phyloP scores from a whole-genome alignment of 2,329 filamentous ascomycete species.

The Pyricularia pennisetigena region DNA sequence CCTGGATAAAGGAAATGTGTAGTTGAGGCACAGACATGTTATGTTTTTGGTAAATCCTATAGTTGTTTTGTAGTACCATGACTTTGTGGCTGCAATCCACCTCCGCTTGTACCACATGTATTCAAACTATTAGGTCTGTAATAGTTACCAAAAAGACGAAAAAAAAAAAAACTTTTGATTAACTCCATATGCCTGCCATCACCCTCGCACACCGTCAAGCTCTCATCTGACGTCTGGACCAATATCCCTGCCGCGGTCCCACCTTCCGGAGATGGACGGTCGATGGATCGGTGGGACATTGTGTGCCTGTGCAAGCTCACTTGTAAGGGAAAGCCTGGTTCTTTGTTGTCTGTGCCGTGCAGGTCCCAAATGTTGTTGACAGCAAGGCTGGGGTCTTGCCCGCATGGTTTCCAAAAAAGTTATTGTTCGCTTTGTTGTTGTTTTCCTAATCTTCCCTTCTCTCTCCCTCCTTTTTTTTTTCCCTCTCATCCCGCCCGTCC shows the following conservation, averaged over 20 bases:
- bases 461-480: not conserved
- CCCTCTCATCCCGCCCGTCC: slow-evolving; percentile 3
- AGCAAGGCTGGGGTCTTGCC: not conserved
- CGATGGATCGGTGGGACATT: slow-evolving; percentile 6
- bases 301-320: not conserved
- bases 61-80: not conserved
- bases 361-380: not conserved
- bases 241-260: not conserved
- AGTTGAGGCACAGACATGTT: not conserved
- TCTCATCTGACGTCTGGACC: not conserved
- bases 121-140: not conserved
- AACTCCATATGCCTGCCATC: not conserved
- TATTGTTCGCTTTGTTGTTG: slow-evolving; percentile 2
- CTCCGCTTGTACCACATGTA: not conserved
- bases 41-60: not conserved
- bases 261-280: not conserved
- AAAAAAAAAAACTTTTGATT: not conserved
- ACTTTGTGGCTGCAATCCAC: not conserved
- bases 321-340: not conserved
- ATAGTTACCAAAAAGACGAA: not conserved
- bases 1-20: not conserved
- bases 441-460: not conserved
- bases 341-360: not conserved
- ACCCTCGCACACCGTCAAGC: not conserved
- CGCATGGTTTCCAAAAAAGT: not conserved